Base-by-base conservation (phyloP, 495 filamentous ascomycete species). In the Aspergillus campestris region DNA sequence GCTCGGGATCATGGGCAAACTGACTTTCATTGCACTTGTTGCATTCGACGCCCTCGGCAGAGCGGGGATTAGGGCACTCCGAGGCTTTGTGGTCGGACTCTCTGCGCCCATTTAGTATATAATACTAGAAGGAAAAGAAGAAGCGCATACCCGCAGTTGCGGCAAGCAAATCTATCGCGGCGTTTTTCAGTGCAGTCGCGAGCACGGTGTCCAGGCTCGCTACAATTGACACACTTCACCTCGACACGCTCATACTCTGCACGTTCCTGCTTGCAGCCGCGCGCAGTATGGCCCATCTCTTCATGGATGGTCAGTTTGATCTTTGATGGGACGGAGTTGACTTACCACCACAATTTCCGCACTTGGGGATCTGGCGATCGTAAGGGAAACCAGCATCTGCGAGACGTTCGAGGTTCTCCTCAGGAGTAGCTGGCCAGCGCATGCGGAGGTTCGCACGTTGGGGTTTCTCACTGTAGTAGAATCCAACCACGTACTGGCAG, bases 141-240 rank as follows among this genome's bases (percentile, higher is more conserved):
- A 30, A 31, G 8, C n/a, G 14, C 29, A 43, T 72, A 81, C 76
- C 80, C 80, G 75, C 90, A 96, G 59, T 95, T 95, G 51, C 81
- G 82, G 70, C 90, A 96, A 12, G 77, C 80, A 49, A 73, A 79
- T 45, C 69, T 75, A 58, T 79, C 72, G 72, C 48, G 71, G 65
- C 64, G 49, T 44, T 71, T 60, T 47, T 85, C 77, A 52, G 83
- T 57, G 69, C 89, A 95, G 47, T 69, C 63, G 56, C 82, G 87
- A 30, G 70, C 51, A 15, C 75, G 77, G 50, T 95, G 89, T 11
- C 89, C 89, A 28, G 86, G 46, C 40, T 82, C 74, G 7, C 64
- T 58, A 57, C 91, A 98, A 62, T 91, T 89, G 59, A 67, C 75
- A 62, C 92, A 96, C 48, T 72, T 78, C 47, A 91, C 76, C 12